These are phyloP conservation scores for Parafenestella ontariensis DNA, from an alignment of 2,329 filamentous ascomycete species.

Conservation along the genomic window DNA sequence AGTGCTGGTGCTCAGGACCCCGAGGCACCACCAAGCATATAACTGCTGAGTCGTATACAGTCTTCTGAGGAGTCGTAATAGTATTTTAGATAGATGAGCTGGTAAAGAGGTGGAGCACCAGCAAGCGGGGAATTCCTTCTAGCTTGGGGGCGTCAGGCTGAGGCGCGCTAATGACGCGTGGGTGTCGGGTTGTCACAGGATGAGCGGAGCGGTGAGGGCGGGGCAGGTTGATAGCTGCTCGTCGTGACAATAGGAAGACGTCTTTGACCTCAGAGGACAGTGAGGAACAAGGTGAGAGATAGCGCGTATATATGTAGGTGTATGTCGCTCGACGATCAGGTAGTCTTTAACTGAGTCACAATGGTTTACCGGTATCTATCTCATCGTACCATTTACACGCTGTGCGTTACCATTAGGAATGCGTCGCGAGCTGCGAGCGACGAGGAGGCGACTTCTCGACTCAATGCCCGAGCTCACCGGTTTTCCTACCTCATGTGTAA, in stretches of 20 bases:
- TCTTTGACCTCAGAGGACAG: not conserved
- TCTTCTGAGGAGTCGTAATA: not conserved
- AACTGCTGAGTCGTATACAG: not conserved
- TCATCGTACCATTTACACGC: not conserved
- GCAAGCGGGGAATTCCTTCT: not conserved
- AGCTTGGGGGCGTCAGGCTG: not conserved
- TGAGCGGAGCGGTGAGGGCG: not conserved
- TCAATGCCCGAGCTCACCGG: not conserved
- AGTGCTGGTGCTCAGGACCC: not conserved
- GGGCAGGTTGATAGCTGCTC: not conserved
- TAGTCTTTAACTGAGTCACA: too few relatives aligned
- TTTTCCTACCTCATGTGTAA: slow-evolving; percentile 8
- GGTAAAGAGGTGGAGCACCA: not conserved
- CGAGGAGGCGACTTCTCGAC: too few relatives aligned
- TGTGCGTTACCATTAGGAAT: not conserved
- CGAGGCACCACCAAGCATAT: not conserved
- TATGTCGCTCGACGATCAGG: too few relatives aligned
- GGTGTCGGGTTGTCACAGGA: slow-evolving; percentile 6
- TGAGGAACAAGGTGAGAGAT: not conserved
- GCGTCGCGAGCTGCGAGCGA: too few relatives aligned
- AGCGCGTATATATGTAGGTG: not conserved
- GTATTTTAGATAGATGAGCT: not conserved
- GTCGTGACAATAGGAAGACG: not conserved
- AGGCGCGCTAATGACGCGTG: slow-evolving; percentile 11
- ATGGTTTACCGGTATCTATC: too few relatives aligned